These are phyloP conservation scores for Calocera viscosa DNA, from an alignment of 768 basidiomycete genomes.

Conservation along the genomic window DNA sequence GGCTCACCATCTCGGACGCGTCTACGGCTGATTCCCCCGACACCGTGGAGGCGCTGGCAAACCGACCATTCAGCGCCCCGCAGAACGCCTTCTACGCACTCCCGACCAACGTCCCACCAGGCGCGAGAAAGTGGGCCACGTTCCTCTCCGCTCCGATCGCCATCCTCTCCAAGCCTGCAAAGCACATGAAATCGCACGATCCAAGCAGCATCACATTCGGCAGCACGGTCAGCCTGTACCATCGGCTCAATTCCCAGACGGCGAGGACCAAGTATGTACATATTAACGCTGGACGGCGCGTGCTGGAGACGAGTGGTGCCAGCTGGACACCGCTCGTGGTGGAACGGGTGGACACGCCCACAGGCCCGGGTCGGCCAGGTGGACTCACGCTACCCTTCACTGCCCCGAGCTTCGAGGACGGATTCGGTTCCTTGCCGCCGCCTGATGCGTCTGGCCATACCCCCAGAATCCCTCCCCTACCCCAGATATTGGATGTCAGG, in stretches of 20 bases:
- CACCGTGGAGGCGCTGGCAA: conserved; percentile 21
- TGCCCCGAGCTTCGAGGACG: conserved; percentile 1
- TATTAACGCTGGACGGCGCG: conserved; percentile 57
- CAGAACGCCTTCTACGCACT: conserved; percentile 30
- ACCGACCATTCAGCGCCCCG: not conserved
- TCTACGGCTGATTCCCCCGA: conserved; percentile 34
- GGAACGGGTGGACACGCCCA: not conserved
- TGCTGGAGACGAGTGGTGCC: conserved; percentile 4
- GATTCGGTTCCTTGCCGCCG: not conserved
- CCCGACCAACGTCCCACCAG: conserved; percentile 17
- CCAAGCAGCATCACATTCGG: conserved; percentile 81
- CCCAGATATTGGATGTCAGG: not conserved
- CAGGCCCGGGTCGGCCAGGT: not conserved
- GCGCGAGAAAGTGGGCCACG: conserved; percentile 50
- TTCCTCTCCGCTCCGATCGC: conserved; percentile 87
- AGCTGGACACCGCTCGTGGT: conserved; percentile 7
- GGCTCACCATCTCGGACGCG: conserved; percentile 73
- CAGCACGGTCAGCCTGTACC: conserved; percentile 84
- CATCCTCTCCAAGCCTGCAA: conserved; percentile 93
- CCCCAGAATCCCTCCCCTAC: not conserved
- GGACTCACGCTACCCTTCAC: not conserved
- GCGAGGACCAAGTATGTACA: conserved; percentile 97
- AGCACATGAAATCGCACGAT: conserved; percentile 90
- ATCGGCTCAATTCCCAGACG: conserved; percentile 92
- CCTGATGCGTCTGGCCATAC: not conserved